Evolutionary conservation across 768 basidiomycete genomes (phyloP).

Genomic region (Galerina marginata): DNA sequence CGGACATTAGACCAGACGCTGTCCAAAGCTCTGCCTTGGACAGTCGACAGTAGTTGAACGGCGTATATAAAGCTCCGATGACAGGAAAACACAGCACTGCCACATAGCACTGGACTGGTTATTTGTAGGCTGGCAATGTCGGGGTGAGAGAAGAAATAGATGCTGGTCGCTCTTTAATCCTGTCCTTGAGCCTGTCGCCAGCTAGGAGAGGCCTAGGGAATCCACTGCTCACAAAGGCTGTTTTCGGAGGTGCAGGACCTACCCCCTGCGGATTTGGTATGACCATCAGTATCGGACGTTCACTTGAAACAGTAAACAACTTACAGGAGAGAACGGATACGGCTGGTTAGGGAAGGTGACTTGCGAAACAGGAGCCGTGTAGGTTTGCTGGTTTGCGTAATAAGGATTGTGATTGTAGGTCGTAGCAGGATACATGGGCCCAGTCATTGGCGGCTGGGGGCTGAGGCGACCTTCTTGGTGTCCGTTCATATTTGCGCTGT

Average conservation of each 20-base stretch:
- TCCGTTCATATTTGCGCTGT: constrained; percentile 19
- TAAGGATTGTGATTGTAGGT: constrained; percentile 19
- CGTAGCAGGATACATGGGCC: constrained; percentile 25
- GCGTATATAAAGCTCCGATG: constrained; percentile 7
- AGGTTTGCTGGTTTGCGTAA: constrained; percentile 17
- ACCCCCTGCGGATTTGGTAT: constrained; percentile 13
- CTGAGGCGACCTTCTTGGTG: constrained; percentile 16
- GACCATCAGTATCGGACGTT: background rate
- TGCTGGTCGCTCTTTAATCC: constrained; percentile 33
- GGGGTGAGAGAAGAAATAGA: constrained; percentile 25
- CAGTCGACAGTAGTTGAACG: constrained; percentile 11
- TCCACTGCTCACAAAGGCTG: constrained; percentile 32
- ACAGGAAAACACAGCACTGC: background rate
- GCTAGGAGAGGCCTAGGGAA: constrained; percentile 34
- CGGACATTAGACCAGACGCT: constrained; percentile 9
- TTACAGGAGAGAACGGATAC: constrained; percentile 29
- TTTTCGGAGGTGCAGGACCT: constrained; percentile 26
- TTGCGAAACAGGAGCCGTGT: constrained; percentile 30
- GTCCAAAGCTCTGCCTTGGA: constrained; percentile 19
- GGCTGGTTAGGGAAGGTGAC: constrained; percentile 24
- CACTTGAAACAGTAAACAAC: constrained; percentile 6
- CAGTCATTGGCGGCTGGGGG: constrained; percentile 25
- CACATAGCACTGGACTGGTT: background rate
- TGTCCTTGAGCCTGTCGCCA: constrained; percentile 33
- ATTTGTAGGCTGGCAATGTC: constrained; percentile 12